Percentiles rank a stretch among this genome's conserved stretches.
These are phyloP conservation scores for Cucurbita moschata DNA, from an alignment of 306 rosid species.

Conservation along the genomic window DNA sequence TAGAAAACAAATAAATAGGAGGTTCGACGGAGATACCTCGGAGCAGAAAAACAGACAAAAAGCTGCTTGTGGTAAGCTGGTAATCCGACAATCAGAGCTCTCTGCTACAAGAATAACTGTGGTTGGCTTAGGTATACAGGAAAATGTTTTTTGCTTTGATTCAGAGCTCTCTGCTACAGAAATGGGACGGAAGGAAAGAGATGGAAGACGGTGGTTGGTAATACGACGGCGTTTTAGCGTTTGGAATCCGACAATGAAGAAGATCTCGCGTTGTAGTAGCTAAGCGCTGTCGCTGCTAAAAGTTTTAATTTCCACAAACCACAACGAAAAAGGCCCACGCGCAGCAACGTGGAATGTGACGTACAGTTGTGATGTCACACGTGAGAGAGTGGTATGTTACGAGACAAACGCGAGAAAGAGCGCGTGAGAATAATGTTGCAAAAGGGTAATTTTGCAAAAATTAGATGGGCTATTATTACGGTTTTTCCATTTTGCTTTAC, in stretches of 20 bases:
- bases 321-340: neutral
- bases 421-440: neutral
- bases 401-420: neutral
- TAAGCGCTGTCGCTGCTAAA: neutral
- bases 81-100: too few species aligned
- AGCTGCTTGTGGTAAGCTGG: neutral
- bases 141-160: neutral
- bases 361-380: neutral
- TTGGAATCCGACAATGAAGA: constrained; percentile 21
- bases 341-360: neutral
- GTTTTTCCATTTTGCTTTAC: neutral
- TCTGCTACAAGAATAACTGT: too few species aligned
- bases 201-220: constrained; percentile 2
- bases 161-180: neutral
- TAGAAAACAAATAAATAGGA: neutral
- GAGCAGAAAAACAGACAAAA: neutral
- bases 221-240: constrained; percentile 4
- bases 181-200: neutral
- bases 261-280: constrained; percentile 7
- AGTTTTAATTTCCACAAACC: neutral
- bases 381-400: neutral
- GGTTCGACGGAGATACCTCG: neutral
- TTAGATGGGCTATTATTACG: neutral
- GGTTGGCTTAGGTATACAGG: neutral
- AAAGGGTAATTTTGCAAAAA: neutral